Conservation (phyloP, 1,139 yeast species). For the Saccharomycopsis phalli region DNA sequence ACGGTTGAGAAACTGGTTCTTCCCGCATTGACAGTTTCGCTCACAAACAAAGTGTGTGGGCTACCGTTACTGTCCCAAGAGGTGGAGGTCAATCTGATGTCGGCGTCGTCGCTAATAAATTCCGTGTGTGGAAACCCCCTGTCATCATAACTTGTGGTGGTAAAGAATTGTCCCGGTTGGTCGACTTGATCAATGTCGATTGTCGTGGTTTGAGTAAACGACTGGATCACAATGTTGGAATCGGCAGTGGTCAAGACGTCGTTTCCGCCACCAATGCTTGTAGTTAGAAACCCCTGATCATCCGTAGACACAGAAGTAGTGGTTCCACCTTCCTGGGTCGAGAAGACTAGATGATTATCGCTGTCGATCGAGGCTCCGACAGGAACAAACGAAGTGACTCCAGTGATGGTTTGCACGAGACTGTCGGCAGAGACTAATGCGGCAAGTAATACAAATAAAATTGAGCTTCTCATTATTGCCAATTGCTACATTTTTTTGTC, state of each 20-base stretch:
- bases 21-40: conserved; percentile 11
- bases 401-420: conserved; percentile 15
- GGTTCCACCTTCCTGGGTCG: conserved; percentile 15
- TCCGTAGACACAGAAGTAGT: conserved; percentile 11
- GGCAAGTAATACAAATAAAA: no score
- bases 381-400: conserved; percentile 16
- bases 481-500: no score
- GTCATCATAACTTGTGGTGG: conserved; percentile 16
- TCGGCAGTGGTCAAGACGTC: conserved; percentile 17
- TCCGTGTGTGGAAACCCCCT: conserved; percentile 9
- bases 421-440: neutral
- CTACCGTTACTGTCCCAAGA: conserved; percentile 17
- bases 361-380: conserved; percentile 11
- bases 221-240: conserved; percentile 8
- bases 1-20: conserved; percentile 2
- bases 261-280: conserved; percentile 12
- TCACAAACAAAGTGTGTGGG: conserved; percentile 15
- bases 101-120: conserved; percentile 10
- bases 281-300: conserved; percentile 12
- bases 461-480: no score
- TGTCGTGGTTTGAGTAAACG: conserved; percentile 15
- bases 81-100: conserved; percentile 12
- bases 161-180: conserved; percentile 12
- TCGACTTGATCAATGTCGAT: conserved; percentile 6
- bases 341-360: conserved; percentile 17